Evolutionary conservation across 179 eudicot genomes (phyloP), one percentile per base, ranked within the genome.

Genomic region (Camellia oleifera): DNA sequence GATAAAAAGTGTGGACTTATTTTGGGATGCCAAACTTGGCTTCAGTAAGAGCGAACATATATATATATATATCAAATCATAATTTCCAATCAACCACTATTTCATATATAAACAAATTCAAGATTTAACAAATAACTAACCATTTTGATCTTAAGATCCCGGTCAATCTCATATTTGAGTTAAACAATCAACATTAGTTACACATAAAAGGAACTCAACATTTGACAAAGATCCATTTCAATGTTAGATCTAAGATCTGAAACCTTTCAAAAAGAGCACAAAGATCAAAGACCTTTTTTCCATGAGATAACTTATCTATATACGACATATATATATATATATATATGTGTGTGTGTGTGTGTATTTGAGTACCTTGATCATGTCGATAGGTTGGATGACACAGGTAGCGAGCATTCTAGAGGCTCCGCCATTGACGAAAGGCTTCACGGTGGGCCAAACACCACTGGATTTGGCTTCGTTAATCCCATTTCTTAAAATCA

Each of bases 371-470:
- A 93, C 94, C 96, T 93, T 93, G 82, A 93, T 87, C 98, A 93
- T 94, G 77, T 94, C 98, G 56, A 94, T 85, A 82, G 98, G 98
- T 79, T 94, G 98, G 68, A 94, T 83, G 52, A 92, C 98, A 69
- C 92, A 92, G 70, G 94, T 94, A 53, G 98, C 94, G 46, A 92
- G 93, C 98, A 94, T 94, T 46, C 98, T 97, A 62, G 98, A 91
- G 3, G 87, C 87, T 69, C 98, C 98, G 62, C 98, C 98, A 84
- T 94, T 94, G 15, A 88, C 87, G 61, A 94, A 94, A 0, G 98
- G 97, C 87, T 92, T 94, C 5, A 90, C 81, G 4, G 88, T 89
- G 8, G 85, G 82, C 98, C 98, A 94, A 9, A 91, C 89, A 6
- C 82, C 88, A 40, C 46, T 80, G 2, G 86, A 17, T 76, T 83